phyloP scores from a whole-genome alignment of 177 flowering plant species.

The Tripterygium wilfordii region DNA sequence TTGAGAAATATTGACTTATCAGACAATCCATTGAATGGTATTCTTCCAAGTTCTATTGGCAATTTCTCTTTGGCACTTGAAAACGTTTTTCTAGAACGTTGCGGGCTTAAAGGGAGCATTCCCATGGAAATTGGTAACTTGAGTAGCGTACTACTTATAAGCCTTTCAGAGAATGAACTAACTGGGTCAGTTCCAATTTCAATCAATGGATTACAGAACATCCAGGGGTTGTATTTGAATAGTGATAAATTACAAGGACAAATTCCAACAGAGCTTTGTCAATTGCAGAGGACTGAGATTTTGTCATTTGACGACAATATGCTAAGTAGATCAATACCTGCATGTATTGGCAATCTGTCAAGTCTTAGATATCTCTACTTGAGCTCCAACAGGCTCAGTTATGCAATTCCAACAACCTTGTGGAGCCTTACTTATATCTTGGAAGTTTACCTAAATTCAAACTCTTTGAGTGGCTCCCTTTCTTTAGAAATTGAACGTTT shows the following conservation, averaged over 20 bases:
- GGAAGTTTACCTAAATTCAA: conserved; percentile 9
- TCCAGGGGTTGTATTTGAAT: conserved; percentile 8
- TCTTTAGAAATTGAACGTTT: conserved; percentile 7
- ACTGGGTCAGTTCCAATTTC: conserved; percentile 17
- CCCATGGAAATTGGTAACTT: conserved; percentile 22
- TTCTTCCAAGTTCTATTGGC: conserved; percentile 22
- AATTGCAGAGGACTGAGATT: background rate
- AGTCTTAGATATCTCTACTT: conserved; percentile 8
- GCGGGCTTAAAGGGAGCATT: conserved; percentile 13
- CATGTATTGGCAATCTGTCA: conserved; percentile 11
- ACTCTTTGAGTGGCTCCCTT: conserved; percentile 13
- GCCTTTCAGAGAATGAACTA: conserved; percentile 6
- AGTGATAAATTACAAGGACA: conserved; percentile 17
- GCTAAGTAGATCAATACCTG: conserved; percentile 16
- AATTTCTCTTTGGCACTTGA: conserved; percentile 20
- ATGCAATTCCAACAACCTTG: conserved; percentile 8
- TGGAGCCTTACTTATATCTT: conserved; percentile 12
- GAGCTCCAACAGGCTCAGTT: conserved; percentile 5
- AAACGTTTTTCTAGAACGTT: background rate
- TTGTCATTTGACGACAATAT: conserved; percentile 7
- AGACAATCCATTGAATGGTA: conserved; percentile 10
- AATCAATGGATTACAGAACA: conserved; percentile 3
- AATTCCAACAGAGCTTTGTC: conserved; percentile 16
- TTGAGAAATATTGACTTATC: background rate
- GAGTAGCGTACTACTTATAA: conserved; percentile 8